phyloP scores from a whole-genome alignment of 805 yeast species.

The Metschnikowia lunata region DNA sequence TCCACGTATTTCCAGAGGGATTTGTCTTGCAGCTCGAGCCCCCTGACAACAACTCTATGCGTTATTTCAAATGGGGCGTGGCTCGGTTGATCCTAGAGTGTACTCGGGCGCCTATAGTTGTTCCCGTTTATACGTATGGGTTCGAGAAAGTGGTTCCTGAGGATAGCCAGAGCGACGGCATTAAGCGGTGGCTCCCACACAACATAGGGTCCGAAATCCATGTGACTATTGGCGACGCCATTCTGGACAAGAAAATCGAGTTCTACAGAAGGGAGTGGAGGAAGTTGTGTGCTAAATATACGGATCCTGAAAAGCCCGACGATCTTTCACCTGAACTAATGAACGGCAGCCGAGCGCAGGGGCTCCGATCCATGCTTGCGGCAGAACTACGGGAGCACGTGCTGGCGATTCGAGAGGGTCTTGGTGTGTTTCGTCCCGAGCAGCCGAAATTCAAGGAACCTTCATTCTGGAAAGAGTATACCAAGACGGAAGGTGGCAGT shows the following conservation, averaged over 20 bases:
- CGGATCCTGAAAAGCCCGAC: conserved; percentile 45
- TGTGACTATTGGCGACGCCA: conserved; percentile 66
- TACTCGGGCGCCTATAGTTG: conserved; percentile 75
- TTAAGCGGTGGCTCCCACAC: conserved; percentile 56
- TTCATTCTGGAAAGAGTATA: conserved; percentile 69
- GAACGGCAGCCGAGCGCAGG: conserved; percentile 58
- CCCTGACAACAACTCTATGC: conserved; percentile 81
- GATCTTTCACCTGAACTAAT: conserved; percentile 62
- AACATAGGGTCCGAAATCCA: conserved; percentile 64
- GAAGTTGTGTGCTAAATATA: conserved; percentile 49
- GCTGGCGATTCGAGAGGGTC: conserved; percentile 39
- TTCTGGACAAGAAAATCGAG: conserved; percentile 57
- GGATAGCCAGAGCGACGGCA: conserved; percentile 48
- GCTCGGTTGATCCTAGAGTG: conserved; percentile 80
- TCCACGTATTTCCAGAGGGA: conserved; percentile 94
- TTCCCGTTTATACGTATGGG: conserved; percentile 84
- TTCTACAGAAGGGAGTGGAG: conserved; percentile 69
- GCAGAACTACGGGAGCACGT: conserved; percentile 62
- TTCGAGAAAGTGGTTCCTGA: conserved; percentile 88
- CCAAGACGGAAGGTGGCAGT: conserved; percentile 57
- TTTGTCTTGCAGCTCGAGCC: conserved; percentile 80
- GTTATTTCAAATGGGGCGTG: conserved; percentile 95
- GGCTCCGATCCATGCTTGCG: conserved; percentile 68
- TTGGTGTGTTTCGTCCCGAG: conserved; percentile 50
- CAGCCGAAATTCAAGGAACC: conserved; percentile 67